A percentile compares a stretch with the other conserved stretches of the same genome.
phyloP scores from a whole-genome alignment of 2,329 filamentous ascomycete genomes.

The Aspergillus ustus region DNA sequence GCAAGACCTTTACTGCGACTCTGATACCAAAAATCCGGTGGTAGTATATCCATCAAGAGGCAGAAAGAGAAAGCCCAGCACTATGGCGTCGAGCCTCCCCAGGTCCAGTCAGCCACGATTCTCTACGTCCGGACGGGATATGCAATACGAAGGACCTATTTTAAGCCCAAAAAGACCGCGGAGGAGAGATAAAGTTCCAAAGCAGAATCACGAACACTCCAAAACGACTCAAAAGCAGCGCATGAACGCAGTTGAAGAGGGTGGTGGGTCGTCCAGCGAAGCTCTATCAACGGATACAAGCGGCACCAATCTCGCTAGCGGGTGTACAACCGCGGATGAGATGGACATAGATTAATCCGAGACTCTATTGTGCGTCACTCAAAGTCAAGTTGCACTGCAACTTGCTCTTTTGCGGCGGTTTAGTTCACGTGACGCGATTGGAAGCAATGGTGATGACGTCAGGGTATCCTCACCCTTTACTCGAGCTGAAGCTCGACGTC shows the following conservation, averaged over 20 bases:
- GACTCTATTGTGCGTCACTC: neutral
- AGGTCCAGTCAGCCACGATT: neutral
- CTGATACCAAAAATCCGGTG: constrained; percentile 25
- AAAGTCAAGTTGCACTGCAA: too few species aligned
- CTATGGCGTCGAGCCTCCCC: constrained; percentile 20
- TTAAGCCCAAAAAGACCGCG: constrained; percentile 34
- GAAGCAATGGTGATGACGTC: constrained; percentile 39
- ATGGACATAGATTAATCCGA: constrained; percentile 44
- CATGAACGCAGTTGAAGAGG: constrained; percentile 3
- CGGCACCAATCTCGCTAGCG: constrained; percentile 21
- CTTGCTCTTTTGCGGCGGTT: neutral
- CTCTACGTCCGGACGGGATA: constrained; percentile 14
- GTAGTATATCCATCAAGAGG: constrained; percentile 29
- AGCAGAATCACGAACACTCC: constrained; percentile 18
- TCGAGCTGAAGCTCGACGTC: neutral
- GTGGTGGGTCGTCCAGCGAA: constrained; percentile 25
- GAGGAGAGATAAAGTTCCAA: constrained; percentile 27
- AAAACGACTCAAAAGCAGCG: constrained; percentile 16
- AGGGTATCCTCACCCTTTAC: constrained; percentile 27
- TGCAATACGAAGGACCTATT: constrained; percentile 16
- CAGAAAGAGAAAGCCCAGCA: constrained; percentile 41
- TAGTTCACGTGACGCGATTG: constrained; percentile 6
- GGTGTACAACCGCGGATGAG: constrained; percentile 27
- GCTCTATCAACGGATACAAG: constrained; percentile 27
- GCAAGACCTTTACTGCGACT: constrained; percentile 36